phyloP scores from a whole-genome alignment of 148 eudicot genomes.

The Nepenthes mirabilis region DNA sequence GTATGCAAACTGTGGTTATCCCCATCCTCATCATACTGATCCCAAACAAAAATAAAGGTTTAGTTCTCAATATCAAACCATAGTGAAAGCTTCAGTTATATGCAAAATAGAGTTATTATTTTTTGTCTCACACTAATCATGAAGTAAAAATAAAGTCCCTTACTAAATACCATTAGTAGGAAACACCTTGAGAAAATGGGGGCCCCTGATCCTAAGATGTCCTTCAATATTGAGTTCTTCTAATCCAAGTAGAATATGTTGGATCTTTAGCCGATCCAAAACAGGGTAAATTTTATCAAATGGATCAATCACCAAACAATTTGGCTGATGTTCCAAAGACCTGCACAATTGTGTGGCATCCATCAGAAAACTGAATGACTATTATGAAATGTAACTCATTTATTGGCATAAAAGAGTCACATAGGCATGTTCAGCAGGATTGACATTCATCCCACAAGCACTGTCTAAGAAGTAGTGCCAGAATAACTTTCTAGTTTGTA shows the following conservation, averaged over 20 bases:
- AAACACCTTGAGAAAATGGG: conserved; percentile 69
- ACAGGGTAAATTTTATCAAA: conserved; percentile 59
- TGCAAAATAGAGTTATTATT: neutral
- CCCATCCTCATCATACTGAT: too few relatives aligned
- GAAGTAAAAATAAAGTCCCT: neutral
- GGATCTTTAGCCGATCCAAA: conserved; percentile 70
- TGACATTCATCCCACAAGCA: too few relatives aligned
- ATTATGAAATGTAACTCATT: neutral
- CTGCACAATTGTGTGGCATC: conserved; percentile 25
- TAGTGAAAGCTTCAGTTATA: neutral
- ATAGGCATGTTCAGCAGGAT: too few relatives aligned
- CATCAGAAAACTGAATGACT: conserved; percentile 5
- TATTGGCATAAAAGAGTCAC: neutral
- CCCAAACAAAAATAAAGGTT: too few relatives aligned
- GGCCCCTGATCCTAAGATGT: conserved; percentile 48
- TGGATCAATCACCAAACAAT: conserved; percentile 71
- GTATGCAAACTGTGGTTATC: too few relatives aligned
- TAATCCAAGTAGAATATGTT: conserved; percentile 59
- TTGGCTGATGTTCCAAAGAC: conserved; percentile 32
- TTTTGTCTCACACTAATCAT: neutral
- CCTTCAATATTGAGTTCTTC: conserved; percentile 36
- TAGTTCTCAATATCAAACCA: neutral
- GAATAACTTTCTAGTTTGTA: too few relatives aligned
- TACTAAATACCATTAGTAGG: conserved; percentile 3
- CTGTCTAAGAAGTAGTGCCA: too few relatives aligned